Percentiles rank a stretch among this genome's conserved stretches.
Evolutionary conservation across 306 rosid genomes (phyloP).

Genomic region (Vigna radiata): DNA sequence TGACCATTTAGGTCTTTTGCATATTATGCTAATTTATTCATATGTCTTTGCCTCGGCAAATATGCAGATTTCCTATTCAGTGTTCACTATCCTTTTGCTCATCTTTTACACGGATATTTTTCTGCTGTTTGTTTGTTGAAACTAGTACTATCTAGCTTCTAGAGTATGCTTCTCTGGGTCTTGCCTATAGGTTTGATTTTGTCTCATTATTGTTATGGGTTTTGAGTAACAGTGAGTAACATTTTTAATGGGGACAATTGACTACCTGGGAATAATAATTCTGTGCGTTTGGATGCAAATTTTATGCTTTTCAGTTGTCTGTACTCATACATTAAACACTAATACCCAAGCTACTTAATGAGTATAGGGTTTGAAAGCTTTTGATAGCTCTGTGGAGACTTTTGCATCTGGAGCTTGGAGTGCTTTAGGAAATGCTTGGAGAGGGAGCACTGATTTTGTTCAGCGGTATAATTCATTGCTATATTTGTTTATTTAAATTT

Average conservation of each 20-base stretch:
- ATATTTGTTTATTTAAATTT: neutral
- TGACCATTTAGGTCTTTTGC: conserved; percentile 16
- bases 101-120: neutral
- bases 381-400: conserved; percentile 92
- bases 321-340: conserved; percentile 26
- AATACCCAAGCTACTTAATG: conserved; percentile 30
- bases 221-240: conserved; percentile 1
- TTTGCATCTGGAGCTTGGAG: conserved; percentile 98
- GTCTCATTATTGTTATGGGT: conserved; percentile 29
- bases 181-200: neutral
- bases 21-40: conserved; percentile 11
- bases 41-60: conserved; percentile 26
- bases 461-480: conserved; percentile 64
- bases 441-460: conserved; percentile 78
- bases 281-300: conserved; percentile 19
- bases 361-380: conserved; percentile 78
- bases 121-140: conserved; percentile 26
- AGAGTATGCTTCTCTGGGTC: conserved; percentile 23
- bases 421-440: conserved; percentile 88
- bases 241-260: conserved; percentile 13
- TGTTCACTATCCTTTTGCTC: conserved; percentile 1
- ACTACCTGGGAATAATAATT: conserved; percentile 2
- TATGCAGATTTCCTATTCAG: conserved; percentile 18
- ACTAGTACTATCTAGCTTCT: conserved; percentile 20
- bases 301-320: conserved; percentile 26